A percentile compares a stretch with the other conserved stretches of the same genome.
phyloP scores from a whole-genome alignment of 1,284 basidiomycete species.

The Trichosporon sp. region DNA sequence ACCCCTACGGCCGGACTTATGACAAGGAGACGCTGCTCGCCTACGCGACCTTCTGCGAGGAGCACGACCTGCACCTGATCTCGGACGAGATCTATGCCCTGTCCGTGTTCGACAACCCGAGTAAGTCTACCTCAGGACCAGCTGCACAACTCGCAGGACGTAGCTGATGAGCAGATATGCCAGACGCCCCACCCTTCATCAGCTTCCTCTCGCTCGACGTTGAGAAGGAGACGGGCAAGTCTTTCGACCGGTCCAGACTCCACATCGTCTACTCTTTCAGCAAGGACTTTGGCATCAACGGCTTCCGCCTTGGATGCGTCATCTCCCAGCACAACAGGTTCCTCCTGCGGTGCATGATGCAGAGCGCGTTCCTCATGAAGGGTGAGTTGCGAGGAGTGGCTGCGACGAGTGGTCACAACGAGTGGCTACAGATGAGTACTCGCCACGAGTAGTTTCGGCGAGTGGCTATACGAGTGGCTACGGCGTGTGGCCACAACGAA shows the following conservation, averaged over 20 bases:
- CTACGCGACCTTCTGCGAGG: slow-evolving; percentile 48
- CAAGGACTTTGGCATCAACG: slow-evolving; percentile 51
- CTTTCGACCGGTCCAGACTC: slow-evolving; percentile 43
- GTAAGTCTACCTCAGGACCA: slow-evolving; percentile 19
- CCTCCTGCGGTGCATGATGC: slow-evolving; percentile 41
- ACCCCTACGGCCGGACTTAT: slow-evolving; percentile 46
- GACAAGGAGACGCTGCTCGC: slow-evolving; percentile 44
- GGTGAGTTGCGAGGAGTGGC: slow-evolving; percentile 24
- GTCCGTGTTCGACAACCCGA: slow-evolving; percentile 39
- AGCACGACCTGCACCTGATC: slow-evolving; percentile 48
- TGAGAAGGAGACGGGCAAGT: slow-evolving; percentile 42
- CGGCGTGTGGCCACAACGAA: too few species aligned
- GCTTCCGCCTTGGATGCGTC: slow-evolving; percentile 45
- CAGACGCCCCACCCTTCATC: slow-evolving; percentile 40
- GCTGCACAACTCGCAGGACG: neutral
- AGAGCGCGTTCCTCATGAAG: slow-evolving; percentile 41
- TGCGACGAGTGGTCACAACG: too few species aligned
- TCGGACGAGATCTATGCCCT: slow-evolving; percentile 50
- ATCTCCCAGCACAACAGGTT: slow-evolving; percentile 47
- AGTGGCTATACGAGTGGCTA: too few species aligned
- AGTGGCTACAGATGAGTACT: too few species aligned
- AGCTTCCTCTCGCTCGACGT: slow-evolving; percentile 47
- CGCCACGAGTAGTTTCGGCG: too few species aligned
- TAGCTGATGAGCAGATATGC: slow-evolving; percentile 19
- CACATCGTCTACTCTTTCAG: slow-evolving; percentile 46